A percentile compares a stretch with the other conserved stretches of the same genome.
phyloP scores from a whole-genome alignment of 192 early-diverging fungal species.

The Coemansia sp. region DNA sequence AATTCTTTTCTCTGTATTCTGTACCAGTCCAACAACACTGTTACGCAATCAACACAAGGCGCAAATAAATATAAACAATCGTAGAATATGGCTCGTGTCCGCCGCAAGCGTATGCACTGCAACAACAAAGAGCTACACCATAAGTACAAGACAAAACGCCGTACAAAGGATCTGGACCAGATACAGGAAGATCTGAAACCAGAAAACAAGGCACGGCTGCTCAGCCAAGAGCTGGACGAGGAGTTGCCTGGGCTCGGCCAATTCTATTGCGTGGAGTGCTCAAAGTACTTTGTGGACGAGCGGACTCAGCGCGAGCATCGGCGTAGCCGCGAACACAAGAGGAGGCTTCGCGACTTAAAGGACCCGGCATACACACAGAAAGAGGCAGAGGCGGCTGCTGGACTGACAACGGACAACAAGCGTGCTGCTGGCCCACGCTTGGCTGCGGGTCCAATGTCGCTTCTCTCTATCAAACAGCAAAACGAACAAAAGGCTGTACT shows the following conservation, averaged over 20 bases:
- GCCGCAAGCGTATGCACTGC: conserved; percentile 54
- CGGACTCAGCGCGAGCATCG: conserved; percentile 65
- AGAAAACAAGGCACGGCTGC: conserved; percentile 63
- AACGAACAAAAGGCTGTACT: conserved; percentile 21
- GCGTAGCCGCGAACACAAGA: conserved; percentile 83
- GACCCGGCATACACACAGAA: conserved; percentile 83
- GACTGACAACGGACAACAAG: conserved; percentile 61
- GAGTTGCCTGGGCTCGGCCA: conserved; percentile 91
- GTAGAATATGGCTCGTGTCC: conserved; percentile 39
- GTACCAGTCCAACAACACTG: background rate
- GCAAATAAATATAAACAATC: background rate
- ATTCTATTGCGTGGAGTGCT: conserved; percentile 85
- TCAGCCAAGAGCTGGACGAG: conserved; percentile 65
- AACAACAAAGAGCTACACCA: conserved; percentile 73
- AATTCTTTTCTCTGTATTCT: background rate
- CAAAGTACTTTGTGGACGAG: conserved; percentile 72
- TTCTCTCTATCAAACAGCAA: conserved; percentile 33
- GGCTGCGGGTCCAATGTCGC: conserved; percentile 27
- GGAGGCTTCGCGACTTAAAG: conserved; percentile 77
- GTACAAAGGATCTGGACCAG: conserved; percentile 93
- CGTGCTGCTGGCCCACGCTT: conserved; percentile 22
- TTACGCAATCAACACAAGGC: background rate
- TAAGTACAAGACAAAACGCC: conserved; percentile 77
- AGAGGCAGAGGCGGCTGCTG: conserved; percentile 77
- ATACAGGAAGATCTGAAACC: conserved; percentile 86